Evolutionary conservation across 2,329 filamentous ascomycete species (phyloP), one percentile per base, ranked within the genome.

Genomic region (Trichophyton simii): DNA sequence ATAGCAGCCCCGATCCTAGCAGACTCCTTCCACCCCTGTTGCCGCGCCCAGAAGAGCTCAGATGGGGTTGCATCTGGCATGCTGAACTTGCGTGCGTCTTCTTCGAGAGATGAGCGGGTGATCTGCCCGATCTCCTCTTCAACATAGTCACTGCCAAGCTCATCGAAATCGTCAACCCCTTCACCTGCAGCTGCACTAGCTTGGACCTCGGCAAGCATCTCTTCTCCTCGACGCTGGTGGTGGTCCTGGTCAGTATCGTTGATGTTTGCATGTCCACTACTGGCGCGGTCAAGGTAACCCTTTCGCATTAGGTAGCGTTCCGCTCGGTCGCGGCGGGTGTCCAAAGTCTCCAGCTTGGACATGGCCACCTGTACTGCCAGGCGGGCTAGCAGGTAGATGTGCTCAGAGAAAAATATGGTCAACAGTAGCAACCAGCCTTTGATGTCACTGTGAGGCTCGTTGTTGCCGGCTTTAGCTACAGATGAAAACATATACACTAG

Each of bases 401-500:
- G 92, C 72, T 99, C 94, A 0, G 89, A 86, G 67, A 95, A 83
- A 67, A 97, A 83, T 61, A 99, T 86, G 20, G 86, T 84, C 18
- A 96, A 78, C 3, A 99, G 80, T 2, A 96, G 78, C 0, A 86
- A 89, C 87, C 90, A 95, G 13, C 80, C 86, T 61, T 48, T 46
- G 57, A 59, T 31, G 20, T 72, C 72, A 0, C 68, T 69, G 0
- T 69, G 15, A 71, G 20, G 85, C 74, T 3, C 82, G 28, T 60
- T 42, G 20, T 34, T 41, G 9, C n/a, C 44, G 15, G 50, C 62
- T 2, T 59, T 63, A 41, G 58, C 81, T 60, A 86, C 80, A 59
- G 85, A 84, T 66, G 83, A 87, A 78, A 96, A 97, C 68, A 99
- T 84, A 72, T 91, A 96, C 0, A 96, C 88, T 57, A 97, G 83